Evolutionary conservation across 2,329 filamentous ascomycete genomes (phyloP).

Genomic region (Pyricularia sp.): DNA sequence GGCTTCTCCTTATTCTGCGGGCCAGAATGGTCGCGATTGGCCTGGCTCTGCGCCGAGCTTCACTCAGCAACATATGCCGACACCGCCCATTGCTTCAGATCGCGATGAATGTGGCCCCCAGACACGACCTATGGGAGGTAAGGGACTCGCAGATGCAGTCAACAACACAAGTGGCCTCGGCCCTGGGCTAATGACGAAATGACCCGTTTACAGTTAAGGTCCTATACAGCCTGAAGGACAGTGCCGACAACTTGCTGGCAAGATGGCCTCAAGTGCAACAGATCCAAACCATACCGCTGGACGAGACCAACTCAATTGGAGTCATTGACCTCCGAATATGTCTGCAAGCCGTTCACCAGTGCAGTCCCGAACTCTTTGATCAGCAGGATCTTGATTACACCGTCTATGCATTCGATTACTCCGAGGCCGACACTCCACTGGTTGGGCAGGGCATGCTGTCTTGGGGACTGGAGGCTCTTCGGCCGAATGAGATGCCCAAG

Average conservation of each 20-base stretch:
- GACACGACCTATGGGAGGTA: constrained; percentile 20
- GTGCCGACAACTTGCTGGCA: constrained; percentile 79
- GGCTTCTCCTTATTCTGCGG: constrained; percentile 2
- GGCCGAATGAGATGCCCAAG: constrained; percentile 43
- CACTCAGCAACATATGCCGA: neutral
- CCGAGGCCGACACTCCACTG: constrained; percentile 82
- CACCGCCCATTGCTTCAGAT: constrained; percentile 5
- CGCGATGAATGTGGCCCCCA: constrained; percentile 17
- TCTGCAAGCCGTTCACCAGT: constrained; percentile 62
- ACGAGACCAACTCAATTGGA: constrained; percentile 71
- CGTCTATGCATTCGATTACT: constrained; percentile 95
- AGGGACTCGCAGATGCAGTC: constrained; percentile 5
- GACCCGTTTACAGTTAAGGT: constrained; percentile 63
- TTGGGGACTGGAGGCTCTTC: constrained; percentile 51
- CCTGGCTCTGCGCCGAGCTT: neutral
- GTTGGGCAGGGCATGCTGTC: constrained; percentile 95
- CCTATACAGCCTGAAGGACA: constrained; percentile 84
- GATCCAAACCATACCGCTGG: constrained; percentile 67
- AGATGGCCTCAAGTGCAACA: constrained; percentile 68
- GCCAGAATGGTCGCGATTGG: neutral
- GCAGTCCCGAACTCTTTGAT: constrained; percentile 74
- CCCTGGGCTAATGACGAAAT: neutral
- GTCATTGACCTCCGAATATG: constrained; percentile 79
- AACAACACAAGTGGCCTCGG: neutral
- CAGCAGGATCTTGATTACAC: constrained; percentile 72